phyloP scores from a whole-genome alignment of 2,329 filamentous ascomycete genomes.

The Sporothrix phasma region DNA sequence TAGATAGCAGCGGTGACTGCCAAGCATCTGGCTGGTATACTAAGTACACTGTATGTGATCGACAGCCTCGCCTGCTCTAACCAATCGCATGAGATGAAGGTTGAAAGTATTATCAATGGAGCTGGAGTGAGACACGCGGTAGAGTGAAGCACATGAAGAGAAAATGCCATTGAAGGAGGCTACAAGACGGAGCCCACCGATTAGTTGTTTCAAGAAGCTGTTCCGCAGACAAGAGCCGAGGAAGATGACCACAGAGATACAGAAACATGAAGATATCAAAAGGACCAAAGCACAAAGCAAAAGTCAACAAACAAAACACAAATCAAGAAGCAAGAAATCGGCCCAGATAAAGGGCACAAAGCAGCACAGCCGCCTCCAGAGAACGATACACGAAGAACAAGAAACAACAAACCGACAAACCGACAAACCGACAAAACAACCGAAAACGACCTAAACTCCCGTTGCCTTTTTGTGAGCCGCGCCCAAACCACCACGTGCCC shows the following conservation, averaged over 20 bases:
- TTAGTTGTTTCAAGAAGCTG: too few relatives aligned
- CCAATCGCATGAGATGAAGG: not conserved
- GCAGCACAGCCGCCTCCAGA: too few relatives aligned
- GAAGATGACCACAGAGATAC: too few relatives aligned
- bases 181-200: not conserved
- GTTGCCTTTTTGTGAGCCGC: not conserved
- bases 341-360: not conserved
- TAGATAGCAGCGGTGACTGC: too few relatives aligned
- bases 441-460: not conserved
- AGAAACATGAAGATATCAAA: not conserved
- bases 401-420: not conserved
- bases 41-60: not conserved
- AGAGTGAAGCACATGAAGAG: not conserved
- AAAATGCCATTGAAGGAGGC: not conserved
- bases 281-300: not conserved
- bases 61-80: not conserved
- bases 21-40: too few relatives aligned
- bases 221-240: too few relatives aligned
- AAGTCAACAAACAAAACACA: not conserved
- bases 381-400: not conserved
- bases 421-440: not conserved
- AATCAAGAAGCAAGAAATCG: not conserved
- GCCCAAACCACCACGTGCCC: not conserved
- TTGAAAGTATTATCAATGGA: not conserved
- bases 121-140: not conserved